Evolutionary conservation across 352 stramenopile species (phyloP).

Genomic region (Phytopythium ostracodes): DNA sequence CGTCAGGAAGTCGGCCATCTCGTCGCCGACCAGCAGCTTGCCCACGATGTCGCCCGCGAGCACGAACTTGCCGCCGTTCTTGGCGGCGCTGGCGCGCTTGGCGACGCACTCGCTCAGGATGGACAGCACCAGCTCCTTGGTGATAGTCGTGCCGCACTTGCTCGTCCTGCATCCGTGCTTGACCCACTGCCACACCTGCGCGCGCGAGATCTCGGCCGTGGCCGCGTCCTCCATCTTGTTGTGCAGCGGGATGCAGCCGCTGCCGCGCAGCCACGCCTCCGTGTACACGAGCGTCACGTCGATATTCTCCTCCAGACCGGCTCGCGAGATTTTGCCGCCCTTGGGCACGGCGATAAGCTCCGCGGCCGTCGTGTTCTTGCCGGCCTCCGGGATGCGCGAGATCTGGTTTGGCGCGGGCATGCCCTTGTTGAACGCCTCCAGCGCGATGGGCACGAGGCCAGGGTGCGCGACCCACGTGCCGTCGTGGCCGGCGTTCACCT

Average conservation of each 20-base stretch:
- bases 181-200: conserved; percentile 94
- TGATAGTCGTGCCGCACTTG: conserved; percentile 53
- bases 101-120: conserved; percentile 67
- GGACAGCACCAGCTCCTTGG: conserved; percentile 56
- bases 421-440: conserved; percentile 92
- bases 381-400: conserved; percentile 44
- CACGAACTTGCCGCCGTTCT: conserved; percentile 55
- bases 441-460: conserved; percentile 90
- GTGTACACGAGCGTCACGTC: conserved; percentile 93
- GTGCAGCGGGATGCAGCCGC: conserved; percentile 92
- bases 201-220: conserved; percentile 92
- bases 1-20: conserved; percentile 83
- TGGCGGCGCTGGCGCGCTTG: conserved; percentile 40
- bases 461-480: conserved; percentile 96
- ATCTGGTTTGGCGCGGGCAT: conserved; percentile 94
- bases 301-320: conserved; percentile 87
- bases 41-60: conserved; percentile 59
- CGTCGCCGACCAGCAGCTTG: conserved; percentile 67
- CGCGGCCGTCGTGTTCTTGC: conserved; percentile 50
- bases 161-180: conserved; percentile 64
- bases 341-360: conserved; percentile 61
- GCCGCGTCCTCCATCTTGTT: conserved; percentile 96
- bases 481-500: conserved; percentile 92
- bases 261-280: conserved; percentile 92
- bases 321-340: conserved; percentile 74